Conservation (phyloP, 129 eudicot species). For the Deinandra increscens region DNA sequence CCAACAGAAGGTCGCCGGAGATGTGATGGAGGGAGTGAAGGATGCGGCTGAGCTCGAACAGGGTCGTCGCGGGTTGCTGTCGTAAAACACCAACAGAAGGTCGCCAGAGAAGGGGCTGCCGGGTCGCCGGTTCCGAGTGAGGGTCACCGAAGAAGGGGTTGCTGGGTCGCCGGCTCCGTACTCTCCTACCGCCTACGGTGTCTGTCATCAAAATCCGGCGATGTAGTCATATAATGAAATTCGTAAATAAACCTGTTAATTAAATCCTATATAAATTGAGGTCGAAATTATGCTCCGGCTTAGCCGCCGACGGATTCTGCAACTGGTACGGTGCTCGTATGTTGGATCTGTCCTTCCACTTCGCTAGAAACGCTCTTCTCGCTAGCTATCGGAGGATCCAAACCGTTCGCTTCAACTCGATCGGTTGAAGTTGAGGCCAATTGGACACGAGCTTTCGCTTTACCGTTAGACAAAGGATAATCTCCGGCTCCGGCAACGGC, state of each 20-base stretch:
- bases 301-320: slow-evolving; percentile 17
- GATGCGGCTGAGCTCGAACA: too few species aligned
- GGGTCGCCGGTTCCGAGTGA: too few species aligned
- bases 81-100: too few species aligned
- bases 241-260: not conserved
- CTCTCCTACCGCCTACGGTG: not conserved
- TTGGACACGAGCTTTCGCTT: slow-evolving; percentile 7
- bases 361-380: slow-evolving; percentile 62
- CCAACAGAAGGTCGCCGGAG: too few species aligned
- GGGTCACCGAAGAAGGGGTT: too few species aligned
- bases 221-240: not conserved
- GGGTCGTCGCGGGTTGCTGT: too few species aligned
- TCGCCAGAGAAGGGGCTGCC: too few species aligned
- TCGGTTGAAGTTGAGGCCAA: not conserved
- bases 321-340: slow-evolving; percentile 40
- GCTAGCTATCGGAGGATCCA: slow-evolving; percentile 65
- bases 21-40: too few species aligned
- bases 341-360: slow-evolving; percentile 58
- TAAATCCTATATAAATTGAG: slow-evolving; percentile 37
- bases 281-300: slow-evolving; percentile 33
- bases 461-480: not conserved
- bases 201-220: not conserved
- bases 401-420: slow-evolving; percentile 9
- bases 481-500: slow-evolving; percentile 15
- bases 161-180: not conserved